Evolutionary conservation across 2,329 filamentous ascomycete genomes (phyloP), one percentile per base, ranked within the genome.

Genomic region (Incumbomyces lentus): DNA sequence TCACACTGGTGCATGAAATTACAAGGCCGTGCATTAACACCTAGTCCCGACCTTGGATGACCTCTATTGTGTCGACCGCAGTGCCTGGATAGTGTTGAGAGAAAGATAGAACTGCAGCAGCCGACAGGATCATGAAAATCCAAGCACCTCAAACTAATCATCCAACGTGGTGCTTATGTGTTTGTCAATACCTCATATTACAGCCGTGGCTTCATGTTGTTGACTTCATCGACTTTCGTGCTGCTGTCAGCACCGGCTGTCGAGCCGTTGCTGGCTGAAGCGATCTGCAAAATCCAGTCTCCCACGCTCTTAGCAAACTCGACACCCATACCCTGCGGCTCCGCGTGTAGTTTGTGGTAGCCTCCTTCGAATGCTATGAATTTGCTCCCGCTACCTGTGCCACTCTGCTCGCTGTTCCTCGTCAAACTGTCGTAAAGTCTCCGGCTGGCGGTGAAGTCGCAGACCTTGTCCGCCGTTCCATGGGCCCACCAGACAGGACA

Each of bases 331-430:
- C 57, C 59, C 10, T 60, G 53, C 31, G 61, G 57, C 44, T 61
- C 62, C 40, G 52, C 55, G 55, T 61, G 56, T 38, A 63, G 63
- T 67, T 85, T 82, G 66, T 95, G 89, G 62, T 79, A 87, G 61
- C 76, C 84, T 8, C 84, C 88, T 26, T 84, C 78, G 62, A 92
- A 95, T 16, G 71, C 66, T 68, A 78, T 83, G 60, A 86, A 81
- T 52, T 74, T 75, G 59, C 79, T 84, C 62, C 93, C 86, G 55
- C 73, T 68, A 7, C 14, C 31, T 17, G 16, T 17, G n/a, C 16
- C 17, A 12, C 16, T 17, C 12, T 12, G 8, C 17, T 32, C 18
- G 18, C 26, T 13, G 19, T 49, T 48, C 6, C 84, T 68, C 41
- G 67, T 64, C 19, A 74, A 67, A 16, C 64, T 58, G 17, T 81